Evolutionary conservation across 2,329 filamentous ascomycete genomes (phyloP), one percentile per base, ranked within the genome.

Genomic region (Allantophomopsis cytisporea): DNA sequence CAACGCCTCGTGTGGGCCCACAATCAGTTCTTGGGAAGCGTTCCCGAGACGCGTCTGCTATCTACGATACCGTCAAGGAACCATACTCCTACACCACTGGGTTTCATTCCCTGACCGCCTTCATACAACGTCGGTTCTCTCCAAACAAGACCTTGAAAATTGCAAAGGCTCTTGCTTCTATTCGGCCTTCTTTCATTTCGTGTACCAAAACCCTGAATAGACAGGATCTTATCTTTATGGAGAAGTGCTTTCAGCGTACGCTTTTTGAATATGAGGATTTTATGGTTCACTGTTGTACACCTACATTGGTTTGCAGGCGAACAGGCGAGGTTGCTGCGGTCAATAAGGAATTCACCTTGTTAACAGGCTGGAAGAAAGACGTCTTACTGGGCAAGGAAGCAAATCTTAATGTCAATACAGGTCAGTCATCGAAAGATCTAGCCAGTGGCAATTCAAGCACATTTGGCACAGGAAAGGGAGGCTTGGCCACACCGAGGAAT

Each of bases 241-340:
- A 98, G 59, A 94, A 94, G 61, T 93, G 84, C 53, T 86, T 96
- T 55, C 91, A 98, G 60, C 76, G 91, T 31, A 93, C 86, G 0
- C 68, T 96, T 10, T 86, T 87, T 54, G 87, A 94, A 56, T 93
- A 94, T 52, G 86, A 96, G 55, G 86, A 94, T 47, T 91, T 93
- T 48, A 83, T 95, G 65, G 78, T 84, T 41, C 79, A 86, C 46
- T 86, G 82, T 44, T 86, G 86, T 31, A 93, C 87, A 4, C 91
- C 91, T 0, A 94, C 88, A 1, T 77, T 98, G 42, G 85, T 96
- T 18, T 93, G 86, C 54, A 78, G 91, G 36, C 77, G 91, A 36
- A 94, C 88, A 0, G 91, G 91, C 38, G 91, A 96, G 58, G 78
- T 98, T n/a, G 88, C 87, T 1, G 85, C 85, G 3, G 86, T 93